Conservation (phyloP, 176 grass and related monocot species). For the Zoysia japonica region DNA sequence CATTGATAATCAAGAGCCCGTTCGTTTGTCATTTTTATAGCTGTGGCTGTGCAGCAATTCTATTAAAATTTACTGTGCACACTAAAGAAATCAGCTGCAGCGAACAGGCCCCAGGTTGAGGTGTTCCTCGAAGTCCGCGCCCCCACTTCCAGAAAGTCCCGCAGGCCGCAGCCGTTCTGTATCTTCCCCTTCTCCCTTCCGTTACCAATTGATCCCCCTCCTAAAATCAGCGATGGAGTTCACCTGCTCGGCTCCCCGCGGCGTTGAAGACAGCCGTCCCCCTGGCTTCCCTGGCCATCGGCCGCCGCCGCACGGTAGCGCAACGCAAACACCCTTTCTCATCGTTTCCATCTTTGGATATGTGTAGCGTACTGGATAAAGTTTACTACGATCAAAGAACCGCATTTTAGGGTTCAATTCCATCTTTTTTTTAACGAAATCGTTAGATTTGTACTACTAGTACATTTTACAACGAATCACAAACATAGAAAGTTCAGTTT, state of each 20-base stretch:
- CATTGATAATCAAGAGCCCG: too few species aligned
- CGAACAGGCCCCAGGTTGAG: too few species aligned
- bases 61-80: too few species aligned
- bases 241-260: background rate
- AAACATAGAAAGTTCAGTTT: background rate
- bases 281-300: background rate
- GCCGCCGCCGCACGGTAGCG: background rate
- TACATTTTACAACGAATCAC: too few species aligned
- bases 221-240: constrained; percentile 27
- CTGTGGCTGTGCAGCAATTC: too few species aligned
- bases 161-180: too few species aligned
- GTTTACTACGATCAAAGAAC: too few species aligned
- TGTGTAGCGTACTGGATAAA: background rate
- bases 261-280: background rate
- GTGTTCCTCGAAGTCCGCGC: too few species aligned
- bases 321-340: background rate
- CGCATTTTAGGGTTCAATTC: too few species aligned
- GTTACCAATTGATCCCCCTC: background rate
- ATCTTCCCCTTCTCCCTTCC: background rate
- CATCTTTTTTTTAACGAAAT: background rate
- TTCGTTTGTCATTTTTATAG: too few species aligned
- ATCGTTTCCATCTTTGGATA: background rate
- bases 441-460: background rate
- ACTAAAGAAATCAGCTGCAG: too few species aligned
- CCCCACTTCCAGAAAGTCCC: too few species aligned